Percentiles rank a stretch among this genome's conserved stretches.
These are phyloP conservation scores for Erodium texanum DNA, from an alignment of 441 rosid species.

Conservation along the genomic window DNA sequence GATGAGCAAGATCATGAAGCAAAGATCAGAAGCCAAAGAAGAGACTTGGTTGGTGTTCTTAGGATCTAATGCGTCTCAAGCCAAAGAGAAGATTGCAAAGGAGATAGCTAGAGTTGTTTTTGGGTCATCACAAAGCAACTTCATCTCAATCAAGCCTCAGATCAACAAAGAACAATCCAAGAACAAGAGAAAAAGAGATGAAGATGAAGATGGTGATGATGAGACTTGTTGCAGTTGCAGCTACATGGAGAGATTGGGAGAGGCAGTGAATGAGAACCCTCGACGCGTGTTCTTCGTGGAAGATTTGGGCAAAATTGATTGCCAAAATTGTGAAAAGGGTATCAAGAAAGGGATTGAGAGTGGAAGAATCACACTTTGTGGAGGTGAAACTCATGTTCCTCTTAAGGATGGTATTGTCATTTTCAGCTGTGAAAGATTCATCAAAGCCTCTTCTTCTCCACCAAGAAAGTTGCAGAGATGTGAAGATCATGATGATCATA, in stretches of 20 bases:
- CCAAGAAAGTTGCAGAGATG: slow-evolving; percentile 14
- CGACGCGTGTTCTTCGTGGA: slow-evolving; percentile 57
- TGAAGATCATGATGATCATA: slow-evolving; percentile 12
- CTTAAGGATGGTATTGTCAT: slow-evolving; percentile 54
- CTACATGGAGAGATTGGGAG: slow-evolving; percentile 35
- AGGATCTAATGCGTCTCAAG: slow-evolving; percentile 35
- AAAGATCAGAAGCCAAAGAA: slow-evolving; percentile 23
- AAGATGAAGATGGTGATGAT: slow-evolving; percentile 10
- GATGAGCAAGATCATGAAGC: slow-evolving; percentile 16
- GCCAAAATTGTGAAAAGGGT: slow-evolving; percentile 21
- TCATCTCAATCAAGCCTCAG: slow-evolving; percentile 31
- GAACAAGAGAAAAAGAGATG: neutral
- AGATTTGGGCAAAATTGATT: slow-evolving; percentile 38
- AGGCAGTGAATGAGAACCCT: slow-evolving; percentile 62
- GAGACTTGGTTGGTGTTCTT: slow-evolving; percentile 54
- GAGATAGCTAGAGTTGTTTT: slow-evolving; percentile 49
- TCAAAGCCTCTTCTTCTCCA: slow-evolving; percentile 28
- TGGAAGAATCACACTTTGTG: slow-evolving; percentile 33
- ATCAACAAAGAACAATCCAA: slow-evolving; percentile 21
- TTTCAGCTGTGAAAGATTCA: slow-evolving; percentile 36
- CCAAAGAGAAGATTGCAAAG: slow-evolving; percentile 41
- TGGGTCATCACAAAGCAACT: slow-evolving; percentile 40
- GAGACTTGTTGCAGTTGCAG: slow-evolving; percentile 27
- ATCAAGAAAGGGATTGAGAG: slow-evolving; percentile 38
- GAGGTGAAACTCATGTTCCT: slow-evolving; percentile 36